Conservation (phyloP, 2,329 filamentous ascomycete genomes). For the Penicillium digitatum region DNA sequence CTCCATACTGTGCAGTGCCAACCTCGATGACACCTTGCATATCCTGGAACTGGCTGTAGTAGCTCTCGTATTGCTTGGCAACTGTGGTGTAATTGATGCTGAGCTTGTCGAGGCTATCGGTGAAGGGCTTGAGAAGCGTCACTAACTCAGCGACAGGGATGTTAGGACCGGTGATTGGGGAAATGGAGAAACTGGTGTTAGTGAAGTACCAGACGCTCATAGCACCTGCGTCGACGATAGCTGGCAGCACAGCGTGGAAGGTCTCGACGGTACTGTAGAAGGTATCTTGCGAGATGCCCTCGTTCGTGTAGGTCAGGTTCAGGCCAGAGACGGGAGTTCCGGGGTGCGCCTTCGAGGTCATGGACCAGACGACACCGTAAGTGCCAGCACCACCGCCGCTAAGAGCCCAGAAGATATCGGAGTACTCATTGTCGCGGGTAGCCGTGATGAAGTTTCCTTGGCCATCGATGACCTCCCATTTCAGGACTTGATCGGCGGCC, state of each 20-base stretch:
- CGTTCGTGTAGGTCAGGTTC: slow-evolving; percentile 41
- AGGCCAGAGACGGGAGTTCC: slow-evolving; percentile 45
- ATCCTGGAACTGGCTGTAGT: slow-evolving; percentile 31
- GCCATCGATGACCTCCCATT: slow-evolving; percentile 55
- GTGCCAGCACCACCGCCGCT: slow-evolving; percentile 45
- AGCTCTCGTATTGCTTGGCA: slow-evolving; percentile 30
- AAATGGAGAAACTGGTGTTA: slow-evolving; percentile 48
- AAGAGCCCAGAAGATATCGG: slow-evolving; percentile 23
- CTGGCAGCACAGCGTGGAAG: slow-evolving; percentile 47
- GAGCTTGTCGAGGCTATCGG: slow-evolving; percentile 36
- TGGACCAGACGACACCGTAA: slow-evolving; percentile 55
- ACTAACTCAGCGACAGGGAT: slow-evolving; percentile 44
- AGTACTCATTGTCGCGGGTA: slow-evolving; percentile 13
- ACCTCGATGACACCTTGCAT: slow-evolving; percentile 33
- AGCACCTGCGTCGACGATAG: slow-evolving; percentile 49
- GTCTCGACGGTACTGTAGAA: slow-evolving; percentile 52
- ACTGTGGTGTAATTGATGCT: slow-evolving; percentile 33
- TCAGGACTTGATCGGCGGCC: slow-evolving; percentile 56
- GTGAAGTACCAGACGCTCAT: slow-evolving; percentile 52
- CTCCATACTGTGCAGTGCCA: slow-evolving; percentile 38
- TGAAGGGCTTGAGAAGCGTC: slow-evolving; percentile 47
- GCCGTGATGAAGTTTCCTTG: slow-evolving; percentile 16
- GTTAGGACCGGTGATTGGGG: slow-evolving; percentile 48
- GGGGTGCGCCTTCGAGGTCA: slow-evolving; percentile 52
- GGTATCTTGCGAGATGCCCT: slow-evolving; percentile 36